phyloP scores from a whole-genome alignment of 2,329 filamentous ascomycete species.

The Cryphonectria nitschkei region DNA sequence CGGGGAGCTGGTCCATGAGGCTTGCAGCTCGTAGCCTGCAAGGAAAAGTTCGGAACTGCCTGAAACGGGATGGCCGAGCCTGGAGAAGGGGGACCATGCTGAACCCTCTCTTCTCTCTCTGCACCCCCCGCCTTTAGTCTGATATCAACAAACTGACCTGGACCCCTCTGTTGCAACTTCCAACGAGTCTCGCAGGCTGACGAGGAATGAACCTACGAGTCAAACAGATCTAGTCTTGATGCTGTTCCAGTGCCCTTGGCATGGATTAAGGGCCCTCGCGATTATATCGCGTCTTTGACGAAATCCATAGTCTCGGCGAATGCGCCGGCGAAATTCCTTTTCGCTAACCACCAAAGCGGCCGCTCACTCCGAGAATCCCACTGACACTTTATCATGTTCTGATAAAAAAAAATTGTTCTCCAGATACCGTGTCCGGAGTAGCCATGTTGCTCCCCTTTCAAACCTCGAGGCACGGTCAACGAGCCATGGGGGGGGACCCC shows the following conservation, averaged over 20 bases:
- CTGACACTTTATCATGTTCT: background rate
- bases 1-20: conserved; percentile 26
- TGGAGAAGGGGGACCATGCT: background rate
- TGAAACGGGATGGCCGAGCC: conserved; percentile 16
- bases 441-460: background rate
- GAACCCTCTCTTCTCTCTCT: no score
- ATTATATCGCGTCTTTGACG: background rate
- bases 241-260: background rate
- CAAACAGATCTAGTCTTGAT: background rate
- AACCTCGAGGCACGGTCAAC: background rate
- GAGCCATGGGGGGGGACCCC: background rate
- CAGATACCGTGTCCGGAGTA: background rate
- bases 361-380: background rate
- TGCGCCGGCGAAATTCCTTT: conserved; percentile 14
- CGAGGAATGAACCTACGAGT: background rate
- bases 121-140: background rate
- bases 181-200: background rate
- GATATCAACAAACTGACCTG: background rate
- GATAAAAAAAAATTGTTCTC: background rate
- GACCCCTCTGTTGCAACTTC: background rate
- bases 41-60: conserved; percentile 9
- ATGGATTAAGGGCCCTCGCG: background rate
- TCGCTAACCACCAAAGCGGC: background rate
- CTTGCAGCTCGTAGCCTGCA: conserved; percentile 19
- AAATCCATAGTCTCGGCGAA: conserved; percentile 12